Base-by-base conservation (phyloP, 352 stramenopile species). In the Halophytophthora batemanensis region DNA sequence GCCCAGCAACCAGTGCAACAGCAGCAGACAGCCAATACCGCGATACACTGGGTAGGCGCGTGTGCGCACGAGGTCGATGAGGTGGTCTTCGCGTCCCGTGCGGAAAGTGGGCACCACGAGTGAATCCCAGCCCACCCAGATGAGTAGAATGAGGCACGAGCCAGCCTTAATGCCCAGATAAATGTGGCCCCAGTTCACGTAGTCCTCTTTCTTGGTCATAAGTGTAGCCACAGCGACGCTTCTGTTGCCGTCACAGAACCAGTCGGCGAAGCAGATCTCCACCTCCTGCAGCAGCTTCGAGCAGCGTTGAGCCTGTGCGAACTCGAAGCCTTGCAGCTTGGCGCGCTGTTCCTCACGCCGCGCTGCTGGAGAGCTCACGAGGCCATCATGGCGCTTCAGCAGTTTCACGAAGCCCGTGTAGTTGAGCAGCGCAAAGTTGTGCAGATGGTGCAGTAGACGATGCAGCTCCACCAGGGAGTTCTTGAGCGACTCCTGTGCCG, bases 321-420 rank as follows among this genome's bases (percentile, higher is more conserved):
- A 91, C 35, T 69, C 64, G 28, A 75, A 83, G 4, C 54, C 64
- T 48, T 91, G 62, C 22, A 90, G 68, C 14, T 69, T 73, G 15
- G 44, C 42, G 45, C 70, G 71, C 51, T 89, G 66, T 19, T 81
- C 48, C 18, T 81, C 64, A 1, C 67, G 66, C 39, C 67, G 34
- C 3, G 63, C 59, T 19, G 37, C 29, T 17, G 59, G 56, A 34
- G 81, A 74, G 53, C 80, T 77, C 13, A 47, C 43, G 35, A 69
- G 56, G 31, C 67, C 71, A 66, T 98, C 94, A 64, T 98, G 90
- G 50, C 98, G 98, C 64, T 99, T 98, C 25, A 98, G 61, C 57
- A 99, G 97, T 68, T 99, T 99, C 18, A 99, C 81, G 63, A 98
- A 98, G 13, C 87, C 96, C 0, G 96, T 99, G 69, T 98, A 98